Conservation (phyloP, 371 early-diverging fungal genomes). For the Apophysomyces trapeziformis region DNA sequence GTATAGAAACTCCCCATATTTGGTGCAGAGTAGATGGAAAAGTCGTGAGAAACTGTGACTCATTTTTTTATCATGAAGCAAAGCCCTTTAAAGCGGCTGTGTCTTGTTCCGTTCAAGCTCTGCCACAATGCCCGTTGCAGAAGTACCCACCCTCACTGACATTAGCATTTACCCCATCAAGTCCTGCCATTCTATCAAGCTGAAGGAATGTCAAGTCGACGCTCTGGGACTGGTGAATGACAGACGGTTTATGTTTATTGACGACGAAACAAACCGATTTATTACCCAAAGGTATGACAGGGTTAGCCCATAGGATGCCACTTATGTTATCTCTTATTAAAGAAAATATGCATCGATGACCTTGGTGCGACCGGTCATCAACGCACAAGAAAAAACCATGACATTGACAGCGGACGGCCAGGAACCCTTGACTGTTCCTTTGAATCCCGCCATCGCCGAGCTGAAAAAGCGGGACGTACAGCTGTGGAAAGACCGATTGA, state of each 20-base stretch:
- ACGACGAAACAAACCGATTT: conserved; percentile 35
- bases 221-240: conserved; percentile 43
- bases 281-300: conserved; percentile 46
- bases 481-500: conserved; percentile 40
- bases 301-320: background rate
- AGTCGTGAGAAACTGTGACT: conserved; percentile 7
- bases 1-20: background rate
- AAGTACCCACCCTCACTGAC: conserved; percentile 25
- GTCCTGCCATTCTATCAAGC: conserved; percentile 43
- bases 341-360: conserved; percentile 50
- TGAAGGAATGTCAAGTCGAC: conserved; percentile 38
- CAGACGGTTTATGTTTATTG: conserved; percentile 51
- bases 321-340: background rate
- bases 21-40: background rate
- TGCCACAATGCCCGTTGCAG: background rate
- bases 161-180: conserved; percentile 50
- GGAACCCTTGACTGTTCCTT: conserved; percentile 29
- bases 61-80: background rate
- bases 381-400: conserved; percentile 24
- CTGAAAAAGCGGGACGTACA: conserved; percentile 22
- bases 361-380: conserved; percentile 31
- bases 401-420: conserved; percentile 37
- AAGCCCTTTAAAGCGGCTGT: background rate
- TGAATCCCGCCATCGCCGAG: conserved; percentile 27
- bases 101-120: background rate